Percentiles rank a stretch among this genome's conserved stretches.
These are phyloP conservation scores for Thalassiosira ordinaria DNA, from an alignment of 352 stramenopile species.

Conservation along the genomic window DNA sequence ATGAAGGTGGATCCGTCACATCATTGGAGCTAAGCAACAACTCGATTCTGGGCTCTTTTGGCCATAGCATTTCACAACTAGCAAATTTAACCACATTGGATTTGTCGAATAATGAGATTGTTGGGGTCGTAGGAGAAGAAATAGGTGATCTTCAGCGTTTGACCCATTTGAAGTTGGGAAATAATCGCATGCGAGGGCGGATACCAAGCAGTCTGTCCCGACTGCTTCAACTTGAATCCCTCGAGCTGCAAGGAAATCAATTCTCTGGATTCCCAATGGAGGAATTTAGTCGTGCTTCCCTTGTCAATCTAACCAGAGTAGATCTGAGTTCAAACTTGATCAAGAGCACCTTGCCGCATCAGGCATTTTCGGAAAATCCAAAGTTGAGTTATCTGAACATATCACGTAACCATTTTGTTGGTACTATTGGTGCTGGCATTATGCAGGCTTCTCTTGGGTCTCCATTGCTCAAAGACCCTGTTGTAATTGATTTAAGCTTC, in stretches of 20 bases:
- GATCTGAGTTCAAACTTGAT: slow-evolving; percentile 9
- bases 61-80: too few relatives aligned
- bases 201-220: slow-evolving; percentile 40
- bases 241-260: slow-evolving; percentile 2
- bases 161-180: slow-evolving; percentile 14
- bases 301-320: slow-evolving; percentile 22
- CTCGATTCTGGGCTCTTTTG: not conserved
- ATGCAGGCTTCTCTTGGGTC: slow-evolving; percentile 10
- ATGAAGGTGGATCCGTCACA: not conserved
- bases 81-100: not conserved
- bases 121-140: not conserved
- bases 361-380: not conserved
- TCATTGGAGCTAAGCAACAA: not conserved
- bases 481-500: slow-evolving; percentile 45
- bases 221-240: slow-evolving; percentile 19
- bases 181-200: slow-evolving; percentile 50
- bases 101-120: not conserved
- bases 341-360: not conserved
- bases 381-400: slow-evolving; percentile 43
- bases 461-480: not conserved
- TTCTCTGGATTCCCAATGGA: slow-evolving; percentile 14
- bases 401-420: slow-evolving; percentile 41
- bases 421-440: slow-evolving; percentile 28
- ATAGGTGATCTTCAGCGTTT: not conserved
- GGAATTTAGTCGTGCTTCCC: slow-evolving; percentile 14